Evolutionary conservation across 805 yeast genomes (phyloP), one percentile per base, ranked within the genome.

Genomic region (Peterozyma toletana): DNA sequence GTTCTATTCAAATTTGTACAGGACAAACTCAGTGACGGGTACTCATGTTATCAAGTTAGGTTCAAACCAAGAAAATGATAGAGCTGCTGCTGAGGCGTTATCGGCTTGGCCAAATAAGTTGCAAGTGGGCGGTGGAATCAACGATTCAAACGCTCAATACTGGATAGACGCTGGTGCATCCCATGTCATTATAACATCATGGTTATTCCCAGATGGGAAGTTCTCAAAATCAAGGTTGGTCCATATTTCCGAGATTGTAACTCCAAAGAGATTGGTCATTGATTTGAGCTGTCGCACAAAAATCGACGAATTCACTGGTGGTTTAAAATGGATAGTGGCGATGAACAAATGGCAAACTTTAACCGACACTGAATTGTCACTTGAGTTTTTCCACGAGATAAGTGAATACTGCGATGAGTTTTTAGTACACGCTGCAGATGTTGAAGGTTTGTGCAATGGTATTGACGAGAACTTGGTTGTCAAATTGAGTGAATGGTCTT

Each of bases 261-360:
- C 96, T 0, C 77, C 72, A 42, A 68, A 70, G 3, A 67, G 74
- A 37, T 63, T 93, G n/a, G 90, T 93, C 9, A 82, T 93, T 37
- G 99, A 93, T 60, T 70, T 93, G 54, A 87, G 96, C 59, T 91
- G 98, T 60, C 74, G 95, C 47, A 62, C 66, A 14, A 57, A 56
- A 5, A 50, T 55, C 5, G 57, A 54, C n/a, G 53, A 56, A 2
- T 21, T 21, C 27, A 48, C 56, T 42, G 64, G 59, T 2, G 56
- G 48, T 14, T 18, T 39, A 1, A 60, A 68, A 38, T 93, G 99
- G 99, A 74, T 83, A 33, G 99, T 93, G n/a, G 96, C 98, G 2
- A 93, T 89, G 80, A 90, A 93, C 64, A 85, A 89, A 62, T 93
- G 99, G 99, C 97, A 90, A 60, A 85, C 90, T 0, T 63, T 90